Percentiles rank a stretch among this genome's conserved stretches.
These are phyloP conservation scores for Solanum corneliomulleri DNA, from an alignment of 257 asterid species.

Conservation along the genomic window DNA sequence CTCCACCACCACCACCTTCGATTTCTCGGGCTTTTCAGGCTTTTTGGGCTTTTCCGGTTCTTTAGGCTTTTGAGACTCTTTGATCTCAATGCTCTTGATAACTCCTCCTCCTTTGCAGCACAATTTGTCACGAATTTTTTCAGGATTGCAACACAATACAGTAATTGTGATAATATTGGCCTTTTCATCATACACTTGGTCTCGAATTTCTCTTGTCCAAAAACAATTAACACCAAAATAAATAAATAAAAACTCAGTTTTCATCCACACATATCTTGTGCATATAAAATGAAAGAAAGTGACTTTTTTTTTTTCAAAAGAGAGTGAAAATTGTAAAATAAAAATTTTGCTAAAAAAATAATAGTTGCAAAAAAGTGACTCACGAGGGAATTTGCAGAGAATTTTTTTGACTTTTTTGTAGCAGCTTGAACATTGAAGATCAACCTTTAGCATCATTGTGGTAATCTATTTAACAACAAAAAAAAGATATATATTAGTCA, in stretches of 20 bases:
- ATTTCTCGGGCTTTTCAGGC: too few relatives aligned
- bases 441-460: conserved; percentile 55
- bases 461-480: conserved; percentile 31
- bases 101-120: conserved; percentile 41
- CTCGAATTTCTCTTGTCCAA: conserved; percentile 54
- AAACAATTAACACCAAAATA: background rate
- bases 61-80: conserved; percentile 16
- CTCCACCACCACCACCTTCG: too few relatives aligned
- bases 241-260: background rate
- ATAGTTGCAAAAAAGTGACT: conserved; percentile 10
- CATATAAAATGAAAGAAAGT: background rate
- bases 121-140: conserved; percentile 63
- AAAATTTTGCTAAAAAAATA: background rate
- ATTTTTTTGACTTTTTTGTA: conserved; percentile 76
- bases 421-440: conserved; percentile 81
- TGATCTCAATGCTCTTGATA: conserved; percentile 60
- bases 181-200: conserved; percentile 63
- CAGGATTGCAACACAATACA: conserved; percentile 80
- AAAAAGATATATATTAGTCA: background rate
- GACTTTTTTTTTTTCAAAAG: background rate
- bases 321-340: background rate
- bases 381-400: conserved; percentile 80
- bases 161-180: conserved; percentile 39
- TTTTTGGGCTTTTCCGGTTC: conserved; percentile 8
- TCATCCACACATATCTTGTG: background rate